These are phyloP conservation scores for Petunia hybrid DNA, from an alignment of 305 asterid species.

Conservation along the genomic window DNA sequence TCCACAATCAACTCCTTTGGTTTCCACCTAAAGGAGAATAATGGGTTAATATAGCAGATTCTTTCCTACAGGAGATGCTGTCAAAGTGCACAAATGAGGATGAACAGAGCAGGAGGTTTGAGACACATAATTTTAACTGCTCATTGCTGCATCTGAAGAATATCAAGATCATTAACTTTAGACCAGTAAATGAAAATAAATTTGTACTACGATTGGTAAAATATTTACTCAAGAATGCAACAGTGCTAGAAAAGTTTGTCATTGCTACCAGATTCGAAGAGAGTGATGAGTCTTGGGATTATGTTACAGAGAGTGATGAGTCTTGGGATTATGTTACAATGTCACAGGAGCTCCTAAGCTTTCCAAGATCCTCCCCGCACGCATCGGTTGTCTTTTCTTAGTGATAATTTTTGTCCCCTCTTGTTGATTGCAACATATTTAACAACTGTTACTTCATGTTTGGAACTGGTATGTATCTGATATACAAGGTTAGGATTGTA, in stretches of 20 bases:
- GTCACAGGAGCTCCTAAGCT: not conserved
- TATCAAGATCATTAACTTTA: not conserved
- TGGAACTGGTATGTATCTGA: not conserved
- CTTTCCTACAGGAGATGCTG: not conserved
- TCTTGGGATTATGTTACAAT: too few species aligned
- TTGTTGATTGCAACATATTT: not conserved
- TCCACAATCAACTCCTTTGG: not conserved
- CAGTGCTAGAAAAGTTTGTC: not conserved
- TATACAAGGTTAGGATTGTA: not conserved
- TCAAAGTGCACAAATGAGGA: not conserved
- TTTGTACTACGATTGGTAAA: not conserved
- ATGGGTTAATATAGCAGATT: not conserved
- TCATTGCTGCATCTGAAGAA: not conserved
- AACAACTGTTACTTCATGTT: not conserved
- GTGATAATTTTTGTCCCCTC: not conserved
- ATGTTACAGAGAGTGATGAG: not conserved
- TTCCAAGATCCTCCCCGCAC: not conserved
- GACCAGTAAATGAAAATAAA: too few species aligned
- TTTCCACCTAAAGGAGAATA: not conserved
- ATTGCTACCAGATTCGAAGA: not conserved
- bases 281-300: not conserved
- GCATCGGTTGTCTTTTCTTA: not conserved
- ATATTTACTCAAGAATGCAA: conserved; percentile 14
- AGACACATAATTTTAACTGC: not conserved
- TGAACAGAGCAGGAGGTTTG: not conserved